Conservation (phyloP, 805 yeast species). For the Kazachstania martiniae region DNA sequence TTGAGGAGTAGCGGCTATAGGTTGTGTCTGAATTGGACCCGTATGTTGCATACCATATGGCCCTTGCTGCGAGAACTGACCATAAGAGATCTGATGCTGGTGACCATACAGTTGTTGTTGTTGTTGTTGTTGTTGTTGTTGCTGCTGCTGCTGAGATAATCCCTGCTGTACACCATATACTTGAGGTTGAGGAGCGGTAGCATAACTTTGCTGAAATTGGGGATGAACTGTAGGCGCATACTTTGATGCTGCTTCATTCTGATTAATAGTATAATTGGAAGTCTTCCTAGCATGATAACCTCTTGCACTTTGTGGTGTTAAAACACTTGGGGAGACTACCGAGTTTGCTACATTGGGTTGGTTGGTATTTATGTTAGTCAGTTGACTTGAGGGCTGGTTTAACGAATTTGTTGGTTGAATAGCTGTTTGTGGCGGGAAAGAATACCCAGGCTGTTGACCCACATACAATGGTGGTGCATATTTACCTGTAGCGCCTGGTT, state of each 20-base stretch:
- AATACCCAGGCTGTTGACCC: too few relatives aligned
- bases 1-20: not conserved
- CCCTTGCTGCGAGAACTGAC: too few relatives aligned
- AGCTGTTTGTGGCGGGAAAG: too few relatives aligned
- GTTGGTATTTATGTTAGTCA: too few relatives aligned
- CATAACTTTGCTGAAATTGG: slow-evolving; percentile 11
- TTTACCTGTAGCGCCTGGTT: too few relatives aligned
- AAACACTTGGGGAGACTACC: slow-evolving; percentile 3
- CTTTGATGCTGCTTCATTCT: slow-evolving; percentile 22
- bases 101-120: not conserved
- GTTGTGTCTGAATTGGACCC: not conserved
- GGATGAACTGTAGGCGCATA: slow-evolving; percentile 32
- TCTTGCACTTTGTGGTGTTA: slow-evolving; percentile 5
- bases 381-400: too few relatives aligned
- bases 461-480: too few relatives aligned
- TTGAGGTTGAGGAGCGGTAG: slow-evolving; percentile 1
- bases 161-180: too few relatives aligned
- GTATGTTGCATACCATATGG: too few relatives aligned
- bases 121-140: slow-evolving; percentile 1
- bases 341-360: too few relatives aligned
- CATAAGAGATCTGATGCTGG: not conserved
- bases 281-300: slow-evolving; percentile 5
- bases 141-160: not conserved
- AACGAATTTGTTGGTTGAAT: too few relatives aligned
- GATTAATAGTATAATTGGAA: slow-evolving; percentile 26